These are phyloP conservation scores for Blumeria hordei DNA, from an alignment of 2,329 filamentous ascomycete species.

Conservation along the genomic window DNA sequence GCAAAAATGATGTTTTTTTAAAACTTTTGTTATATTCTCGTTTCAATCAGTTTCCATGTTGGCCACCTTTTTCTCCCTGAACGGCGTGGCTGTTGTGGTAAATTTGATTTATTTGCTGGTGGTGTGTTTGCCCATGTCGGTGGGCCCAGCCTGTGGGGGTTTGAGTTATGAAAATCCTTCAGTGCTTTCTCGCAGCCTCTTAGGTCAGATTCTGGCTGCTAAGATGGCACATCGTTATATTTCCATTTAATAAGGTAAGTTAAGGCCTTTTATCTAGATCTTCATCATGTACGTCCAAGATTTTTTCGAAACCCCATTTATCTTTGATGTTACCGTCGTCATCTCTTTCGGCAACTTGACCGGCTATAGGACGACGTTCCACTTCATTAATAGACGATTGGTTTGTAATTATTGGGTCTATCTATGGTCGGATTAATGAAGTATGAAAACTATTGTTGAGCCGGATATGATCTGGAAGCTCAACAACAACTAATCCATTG, in stretches of 20 bases:
- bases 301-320: slow-evolving; percentile 4
- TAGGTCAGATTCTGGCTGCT: background rate
- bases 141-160: background rate
- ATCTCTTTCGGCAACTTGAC: background rate
- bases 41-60: background rate
- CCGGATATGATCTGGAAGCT: background rate
- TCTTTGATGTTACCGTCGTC: slow-evolving; percentile 1
- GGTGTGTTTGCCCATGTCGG: background rate
- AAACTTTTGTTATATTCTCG: background rate
- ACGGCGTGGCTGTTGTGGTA: background rate
- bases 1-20: no score
- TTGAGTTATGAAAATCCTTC: background rate
- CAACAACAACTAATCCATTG: background rate
- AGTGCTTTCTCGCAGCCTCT: background rate
- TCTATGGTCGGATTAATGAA: background rate
- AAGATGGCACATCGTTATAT: background rate
- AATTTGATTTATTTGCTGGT: background rate
- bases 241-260: background rate
- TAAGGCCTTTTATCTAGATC: background rate
- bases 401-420: background rate
- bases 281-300: slow-evolving; percentile 36
- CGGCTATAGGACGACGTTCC: background rate
- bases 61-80: background rate
- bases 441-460: slow-evolving; percentile 1
- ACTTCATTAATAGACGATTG: background rate